Conservation (phyloP, 1,139 yeast genomes). For the Scheffersomyces cryptocercus region DNA sequence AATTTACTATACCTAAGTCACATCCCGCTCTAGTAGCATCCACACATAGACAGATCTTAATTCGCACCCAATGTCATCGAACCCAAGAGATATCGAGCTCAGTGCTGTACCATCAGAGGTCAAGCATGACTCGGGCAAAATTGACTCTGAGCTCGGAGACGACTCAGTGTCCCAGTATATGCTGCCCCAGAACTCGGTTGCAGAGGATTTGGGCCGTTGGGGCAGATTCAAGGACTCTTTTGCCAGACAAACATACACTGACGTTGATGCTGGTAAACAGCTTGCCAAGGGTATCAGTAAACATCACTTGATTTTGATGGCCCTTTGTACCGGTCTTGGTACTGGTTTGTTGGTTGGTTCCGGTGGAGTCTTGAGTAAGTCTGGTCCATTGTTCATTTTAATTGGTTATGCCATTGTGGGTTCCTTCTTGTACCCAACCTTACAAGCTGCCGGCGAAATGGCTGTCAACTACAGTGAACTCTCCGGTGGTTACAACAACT, state of each 20-base stretch:
- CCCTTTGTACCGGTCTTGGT: conserved; percentile 43
- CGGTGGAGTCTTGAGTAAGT: conserved; percentile 30
- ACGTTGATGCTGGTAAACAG: conserved; percentile 27
- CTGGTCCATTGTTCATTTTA: conserved; percentile 39
- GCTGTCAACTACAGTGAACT: conserved; percentile 41
- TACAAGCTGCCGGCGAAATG: conserved; percentile 46
- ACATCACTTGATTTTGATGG: conserved; percentile 39
- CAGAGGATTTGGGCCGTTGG: conserved; percentile 19
- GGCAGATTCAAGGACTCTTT: conserved; percentile 33
- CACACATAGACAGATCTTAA: no score
- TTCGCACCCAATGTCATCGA: no score
- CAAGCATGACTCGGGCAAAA: conserved; percentile 10
- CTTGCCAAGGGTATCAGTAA: conserved; percentile 33
- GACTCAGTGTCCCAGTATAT: conserved; percentile 10
- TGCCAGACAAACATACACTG: conserved; percentile 19
- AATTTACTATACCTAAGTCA: no score
- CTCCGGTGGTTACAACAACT: conserved; percentile 43
- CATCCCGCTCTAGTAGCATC: no score
- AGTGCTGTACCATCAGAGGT: conserved; percentile 20
- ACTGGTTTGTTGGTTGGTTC: conserved; percentile 45
- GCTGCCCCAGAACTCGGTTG: conserved; percentile 12
- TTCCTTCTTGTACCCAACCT: conserved; percentile 39
- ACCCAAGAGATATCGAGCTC: conserved; percentile 13
- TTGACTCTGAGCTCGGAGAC: conserved; percentile 4
- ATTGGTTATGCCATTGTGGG: conserved; percentile 42